Conservation (phyloP, 2,329 filamentous ascomycete species). For the Coniochaeta sp. region DNA sequence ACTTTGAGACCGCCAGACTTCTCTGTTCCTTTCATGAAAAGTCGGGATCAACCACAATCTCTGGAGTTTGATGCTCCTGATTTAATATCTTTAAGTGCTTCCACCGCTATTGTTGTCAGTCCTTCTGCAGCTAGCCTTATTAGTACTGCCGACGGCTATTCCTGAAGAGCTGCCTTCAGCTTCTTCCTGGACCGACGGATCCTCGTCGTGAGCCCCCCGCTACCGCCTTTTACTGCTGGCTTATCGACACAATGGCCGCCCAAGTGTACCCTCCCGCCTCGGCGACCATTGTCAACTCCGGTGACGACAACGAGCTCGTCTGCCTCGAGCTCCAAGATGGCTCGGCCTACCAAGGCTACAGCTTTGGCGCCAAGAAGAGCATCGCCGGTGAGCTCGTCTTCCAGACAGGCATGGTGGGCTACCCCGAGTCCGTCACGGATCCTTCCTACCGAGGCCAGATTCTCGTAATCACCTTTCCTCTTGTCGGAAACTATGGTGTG, state of each 20-base stretch:
- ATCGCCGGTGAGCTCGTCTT: slow-evolving; percentile 96
- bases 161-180: not conserved
- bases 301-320: slow-evolving; percentile 58
- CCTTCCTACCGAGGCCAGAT: slow-evolving; percentile 90
- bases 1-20: not conserved
- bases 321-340: slow-evolving; percentile 92
- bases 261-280: slow-evolving; percentile 49
- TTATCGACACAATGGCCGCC: slow-evolving; percentile 23
- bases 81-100: not conserved
- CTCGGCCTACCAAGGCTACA: slow-evolving; percentile 84
- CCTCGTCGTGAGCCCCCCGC: not conserved
- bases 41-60: not conserved
- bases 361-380: slow-evolving; percentile 93
- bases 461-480: slow-evolving; percentile 89
- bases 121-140: not conserved
- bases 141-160: not conserved
- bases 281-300: slow-evolving; percentile 44
- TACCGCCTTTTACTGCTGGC: not conserved
- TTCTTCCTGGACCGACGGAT: not conserved
- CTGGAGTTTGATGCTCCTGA: not conserved
- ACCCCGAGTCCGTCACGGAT: slow-evolving; percentile 87
- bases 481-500: slow-evolving; percentile 96
- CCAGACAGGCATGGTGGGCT: slow-evolving; percentile 98
- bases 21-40: not conserved
- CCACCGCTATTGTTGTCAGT: not conserved